Conservation (phyloP, 228 moss, liverwort and hornwort genomes). For the Sphagnum magellanicum region DNA sequence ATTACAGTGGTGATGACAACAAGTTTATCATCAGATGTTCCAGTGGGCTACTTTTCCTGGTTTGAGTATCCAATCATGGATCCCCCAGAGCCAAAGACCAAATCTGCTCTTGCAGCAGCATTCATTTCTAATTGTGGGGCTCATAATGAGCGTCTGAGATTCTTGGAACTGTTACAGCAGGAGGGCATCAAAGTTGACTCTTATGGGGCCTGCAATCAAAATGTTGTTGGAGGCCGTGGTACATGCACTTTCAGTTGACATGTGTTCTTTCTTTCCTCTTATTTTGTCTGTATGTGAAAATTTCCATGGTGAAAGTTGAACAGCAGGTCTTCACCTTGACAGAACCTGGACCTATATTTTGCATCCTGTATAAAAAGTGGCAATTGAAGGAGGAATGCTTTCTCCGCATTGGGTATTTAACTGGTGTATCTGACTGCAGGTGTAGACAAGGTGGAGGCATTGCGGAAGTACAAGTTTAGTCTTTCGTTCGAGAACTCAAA, state of each 20-base stretch:
- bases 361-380: too few species aligned
- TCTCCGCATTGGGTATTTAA: too few species aligned
- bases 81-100: conserved; percentile 48
- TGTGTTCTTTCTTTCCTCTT: too few species aligned
- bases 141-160: conserved; percentile 75
- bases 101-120: conserved; percentile 59
- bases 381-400: too few species aligned
- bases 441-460: conserved; percentile 65
- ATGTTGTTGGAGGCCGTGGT: conserved; percentile 63
- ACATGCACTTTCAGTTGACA: background rate
- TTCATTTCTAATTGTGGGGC: conserved; percentile 97
- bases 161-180: conserved; percentile 48
- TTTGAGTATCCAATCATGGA: conserved; percentile 85
- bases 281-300: too few species aligned
- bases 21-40: conserved; percentile 87
- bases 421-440: too few species aligned
- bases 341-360: too few species aligned
- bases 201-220: conserved; percentile 72
- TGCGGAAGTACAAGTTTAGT: conserved; percentile 85
- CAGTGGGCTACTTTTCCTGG: conserved; percentile 99
- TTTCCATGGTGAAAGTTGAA: too few species aligned
- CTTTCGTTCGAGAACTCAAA: conserved; percentile 98
- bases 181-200: conserved; percentile 69
- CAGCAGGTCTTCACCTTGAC: too few species aligned
- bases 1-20: conserved; percentile 89